Conservation (phyloP, 139 green algal genomes). For the Coelastrella sp. region DNA sequence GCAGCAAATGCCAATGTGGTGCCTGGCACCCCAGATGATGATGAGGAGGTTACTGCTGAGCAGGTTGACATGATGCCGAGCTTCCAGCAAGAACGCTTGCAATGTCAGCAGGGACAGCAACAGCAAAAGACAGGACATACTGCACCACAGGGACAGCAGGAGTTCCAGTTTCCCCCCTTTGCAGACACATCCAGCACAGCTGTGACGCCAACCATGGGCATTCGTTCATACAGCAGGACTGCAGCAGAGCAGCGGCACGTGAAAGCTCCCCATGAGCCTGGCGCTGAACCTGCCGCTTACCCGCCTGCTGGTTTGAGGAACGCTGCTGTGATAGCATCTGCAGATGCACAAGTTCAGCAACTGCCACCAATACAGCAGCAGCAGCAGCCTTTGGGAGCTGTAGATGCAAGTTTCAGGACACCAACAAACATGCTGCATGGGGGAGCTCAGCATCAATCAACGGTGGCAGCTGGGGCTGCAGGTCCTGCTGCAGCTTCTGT, state of each 20-base stretch:
- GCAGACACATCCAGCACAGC: slow-evolving; percentile 81
- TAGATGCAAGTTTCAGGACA: no score
- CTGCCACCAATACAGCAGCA: no score
- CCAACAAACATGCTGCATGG: no score
- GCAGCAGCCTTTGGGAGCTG: not conserved
- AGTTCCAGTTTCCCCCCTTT: slow-evolving; percentile 88
- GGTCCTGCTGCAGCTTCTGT: not conserved
- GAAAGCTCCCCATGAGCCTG: slow-evolving; percentile 71
- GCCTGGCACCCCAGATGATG: slow-evolving; percentile 33
- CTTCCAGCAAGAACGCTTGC: not conserved
- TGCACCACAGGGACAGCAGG: slow-evolving; percentile 50
- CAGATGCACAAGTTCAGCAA: no score
- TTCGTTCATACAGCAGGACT: slow-evolving; percentile 4
- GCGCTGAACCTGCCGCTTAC: not conserved
- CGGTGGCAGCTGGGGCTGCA: not conserved
- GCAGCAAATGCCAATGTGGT: not conserved
- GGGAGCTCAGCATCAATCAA: no score
- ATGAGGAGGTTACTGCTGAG: not conserved
- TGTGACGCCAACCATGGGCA: slow-evolving; percentile 7
- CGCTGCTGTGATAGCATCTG: not conserved
- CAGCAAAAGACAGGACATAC: not conserved
- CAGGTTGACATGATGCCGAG: not conserved
- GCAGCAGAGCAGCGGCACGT: not conserved
- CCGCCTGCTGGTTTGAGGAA: not conserved
- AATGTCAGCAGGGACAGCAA: not conserved